Percentiles rank a stretch among this genome's conserved stretches.
Evolutionary conservation across 2,329 filamentous ascomycete genomes (phyloP).

Genomic region (Alternaria postmessia): DNA sequence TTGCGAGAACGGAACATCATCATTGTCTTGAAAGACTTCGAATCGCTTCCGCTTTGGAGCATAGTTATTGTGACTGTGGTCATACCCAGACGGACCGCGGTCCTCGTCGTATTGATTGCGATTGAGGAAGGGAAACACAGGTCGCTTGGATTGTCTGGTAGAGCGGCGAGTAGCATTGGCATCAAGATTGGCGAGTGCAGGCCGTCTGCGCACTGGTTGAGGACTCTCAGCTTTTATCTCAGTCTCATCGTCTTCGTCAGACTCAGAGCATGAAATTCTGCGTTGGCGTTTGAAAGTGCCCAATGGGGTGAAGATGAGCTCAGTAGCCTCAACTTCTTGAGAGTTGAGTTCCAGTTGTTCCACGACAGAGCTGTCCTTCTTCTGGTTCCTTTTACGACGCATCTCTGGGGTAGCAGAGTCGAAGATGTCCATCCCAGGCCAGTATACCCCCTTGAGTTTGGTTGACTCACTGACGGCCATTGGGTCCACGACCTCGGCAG

Average conservation of each 20-base stretch:
- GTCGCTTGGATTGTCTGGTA: constrained; percentile 39
- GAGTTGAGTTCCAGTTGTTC: constrained; percentile 72
- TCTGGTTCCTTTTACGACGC: constrained; percentile 78
- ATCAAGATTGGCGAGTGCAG: constrained; percentile 44
- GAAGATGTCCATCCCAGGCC: constrained; percentile 82
- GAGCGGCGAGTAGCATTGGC: constrained; percentile 39
- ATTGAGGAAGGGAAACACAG: constrained; percentile 27
- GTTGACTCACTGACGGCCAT: constrained; percentile 50
- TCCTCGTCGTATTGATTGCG: constrained; percentile 44
- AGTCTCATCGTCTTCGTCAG: constrained; percentile 51
- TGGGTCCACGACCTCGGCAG: constrained; percentile 31
- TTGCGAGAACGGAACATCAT: constrained; percentile 42
- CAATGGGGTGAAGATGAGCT: constrained; percentile 67
- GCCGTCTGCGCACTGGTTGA: constrained; percentile 31
- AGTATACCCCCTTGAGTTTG: constrained; percentile 75
- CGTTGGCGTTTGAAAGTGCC: constrained; percentile 54
- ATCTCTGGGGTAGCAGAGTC: constrained; percentile 78
- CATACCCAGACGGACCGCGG: constrained; percentile 41
- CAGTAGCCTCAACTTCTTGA: constrained; percentile 67
- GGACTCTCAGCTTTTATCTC: constrained; percentile 49
- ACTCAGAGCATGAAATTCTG: constrained; percentile 55
- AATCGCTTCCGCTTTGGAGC: constrained; percentile 49
- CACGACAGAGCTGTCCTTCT: constrained; percentile 76
- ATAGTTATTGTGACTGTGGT: constrained; percentile 36
- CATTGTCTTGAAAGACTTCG: constrained; percentile 53